A percentile compares a stretch with the other conserved stretches of the same genome.
phyloP scores from a whole-genome alignment of 2,329 filamentous ascomycete genomes.

The Alternaria tenuissima region DNA sequence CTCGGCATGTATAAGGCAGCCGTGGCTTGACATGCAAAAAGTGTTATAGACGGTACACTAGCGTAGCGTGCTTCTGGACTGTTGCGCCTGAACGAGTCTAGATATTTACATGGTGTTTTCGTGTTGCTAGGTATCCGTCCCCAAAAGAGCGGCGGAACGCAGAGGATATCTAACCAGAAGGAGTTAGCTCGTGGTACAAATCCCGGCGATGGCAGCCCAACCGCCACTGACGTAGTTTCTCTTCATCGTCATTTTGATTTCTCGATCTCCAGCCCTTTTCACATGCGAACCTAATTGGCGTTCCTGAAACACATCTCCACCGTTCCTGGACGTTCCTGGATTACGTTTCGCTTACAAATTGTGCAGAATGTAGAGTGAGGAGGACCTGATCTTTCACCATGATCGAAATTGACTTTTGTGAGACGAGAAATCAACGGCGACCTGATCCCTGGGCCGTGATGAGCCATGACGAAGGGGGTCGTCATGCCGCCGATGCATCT shows the following conservation, averaged over 20 bases:
- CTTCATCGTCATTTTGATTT: slow-evolving; percentile 11
- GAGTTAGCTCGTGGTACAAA: neutral
- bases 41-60: neutral
- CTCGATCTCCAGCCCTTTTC: slow-evolving; percentile 5
- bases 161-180: neutral
- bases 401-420: neutral
- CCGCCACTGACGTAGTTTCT: slow-evolving; percentile 13
- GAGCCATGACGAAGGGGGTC: neutral
- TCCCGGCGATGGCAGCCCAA: slow-evolving; percentile 8
- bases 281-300: slow-evolving; percentile 3
- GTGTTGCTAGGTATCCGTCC: neutral
- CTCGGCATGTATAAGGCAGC: neutral
- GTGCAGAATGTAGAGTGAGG: neutral
- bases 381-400: neutral
- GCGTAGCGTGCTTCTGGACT: neutral
- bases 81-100: neutral
- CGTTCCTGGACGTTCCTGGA: neutral
- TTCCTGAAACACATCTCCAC: slow-evolving; percentile 8
- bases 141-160: neutral
- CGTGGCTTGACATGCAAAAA: neutral
- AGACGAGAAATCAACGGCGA: neutral
- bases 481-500: neutral
- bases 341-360: neutral
- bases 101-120: slow-evolving; percentile 4
- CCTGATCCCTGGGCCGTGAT: neutral